Evolutionary conservation across 768 basidiomycete species (phyloP).

Genomic region (Lentinula sp.): DNA sequence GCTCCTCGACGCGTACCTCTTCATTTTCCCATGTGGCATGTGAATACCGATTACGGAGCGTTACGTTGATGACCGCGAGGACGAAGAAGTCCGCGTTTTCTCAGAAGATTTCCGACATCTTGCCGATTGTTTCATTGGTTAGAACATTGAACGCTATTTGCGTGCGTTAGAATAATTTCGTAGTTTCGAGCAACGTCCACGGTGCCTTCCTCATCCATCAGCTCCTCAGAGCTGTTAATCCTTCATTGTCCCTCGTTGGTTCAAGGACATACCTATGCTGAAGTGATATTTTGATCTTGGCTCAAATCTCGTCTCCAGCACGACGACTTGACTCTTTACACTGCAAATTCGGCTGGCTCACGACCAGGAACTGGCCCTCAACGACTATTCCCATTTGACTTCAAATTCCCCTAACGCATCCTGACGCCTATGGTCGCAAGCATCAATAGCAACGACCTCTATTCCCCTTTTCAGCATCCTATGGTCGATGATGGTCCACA

Average conservation of each 20-base stretch:
- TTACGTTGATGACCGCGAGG: conserved; percentile 5
- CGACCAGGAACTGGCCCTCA: conserved; percentile 23
- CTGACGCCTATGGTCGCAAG: conserved; percentile 47
- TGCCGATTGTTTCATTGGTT: conserved; percentile 6
- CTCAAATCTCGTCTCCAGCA: conserved; percentile 13
- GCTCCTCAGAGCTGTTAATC: not conserved
- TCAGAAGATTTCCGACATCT: conserved; percentile 3
- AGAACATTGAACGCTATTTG: conserved; percentile 6
- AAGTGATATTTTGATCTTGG: conserved; percentile 32
- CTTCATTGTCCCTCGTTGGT: not conserved
- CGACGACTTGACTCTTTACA: conserved; percentile 29
- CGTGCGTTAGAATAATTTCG: conserved; percentile 2
- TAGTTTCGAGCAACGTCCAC: not conserved
- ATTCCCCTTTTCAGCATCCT: conserved; percentile 46
- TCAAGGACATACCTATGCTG: conserved; percentile 10
- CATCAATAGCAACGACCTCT: conserved; percentile 42
- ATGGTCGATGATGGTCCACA: conserved; percentile 60
- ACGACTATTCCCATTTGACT: conserved; percentile 16
- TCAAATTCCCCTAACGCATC: conserved; percentile 19
- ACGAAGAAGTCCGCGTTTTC: not conserved
- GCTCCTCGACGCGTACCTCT: not conserved
- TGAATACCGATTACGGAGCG: not conserved
- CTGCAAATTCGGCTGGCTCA: conserved; percentile 37
- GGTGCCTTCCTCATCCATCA: not conserved
- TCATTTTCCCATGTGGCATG: not conserved